Conservation (phyloP, 73 alveolate genomes). For the Paramecium octaurelia region DNA sequence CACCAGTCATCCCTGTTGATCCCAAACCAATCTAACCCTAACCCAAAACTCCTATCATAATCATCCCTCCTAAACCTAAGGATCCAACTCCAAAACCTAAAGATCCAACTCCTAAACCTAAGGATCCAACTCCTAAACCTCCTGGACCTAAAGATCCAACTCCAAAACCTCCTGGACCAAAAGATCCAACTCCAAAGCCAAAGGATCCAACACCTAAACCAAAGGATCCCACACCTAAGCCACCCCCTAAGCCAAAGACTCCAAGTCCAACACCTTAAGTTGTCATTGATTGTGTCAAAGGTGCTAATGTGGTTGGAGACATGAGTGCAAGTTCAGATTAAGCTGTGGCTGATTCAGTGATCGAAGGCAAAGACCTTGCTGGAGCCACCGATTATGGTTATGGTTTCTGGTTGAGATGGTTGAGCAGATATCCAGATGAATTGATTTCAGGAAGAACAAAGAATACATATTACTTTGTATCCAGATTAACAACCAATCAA, state of each 20-base stretch:
- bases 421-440: constrained; percentile 50
- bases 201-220: background rate
- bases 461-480: background rate
- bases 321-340: background rate
- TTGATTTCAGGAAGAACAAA: background rate
- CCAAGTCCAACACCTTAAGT: constrained; percentile 43
- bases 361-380: constrained; percentile 19
- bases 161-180: background rate
- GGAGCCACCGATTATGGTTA: constrained; percentile 48
- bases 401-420: constrained; percentile 47
- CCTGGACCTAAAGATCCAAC: too few relatives aligned
- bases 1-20: background rate
- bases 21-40: background rate
- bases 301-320: background rate
- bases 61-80: background rate
- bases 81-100: background rate
- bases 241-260: constrained; percentile 29
- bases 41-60: background rate
- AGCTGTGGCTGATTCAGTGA: background rate
- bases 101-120: background rate
- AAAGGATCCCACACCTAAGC: background rate
- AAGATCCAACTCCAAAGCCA: background rate
- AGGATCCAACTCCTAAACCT: background rate
- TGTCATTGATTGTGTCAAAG: constrained; percentile 43
- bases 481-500: constrained; percentile 21